Base-by-base conservation (phyloP, 1,284 basidiomycete genomes). In the Trichosporon asahii region DNA sequence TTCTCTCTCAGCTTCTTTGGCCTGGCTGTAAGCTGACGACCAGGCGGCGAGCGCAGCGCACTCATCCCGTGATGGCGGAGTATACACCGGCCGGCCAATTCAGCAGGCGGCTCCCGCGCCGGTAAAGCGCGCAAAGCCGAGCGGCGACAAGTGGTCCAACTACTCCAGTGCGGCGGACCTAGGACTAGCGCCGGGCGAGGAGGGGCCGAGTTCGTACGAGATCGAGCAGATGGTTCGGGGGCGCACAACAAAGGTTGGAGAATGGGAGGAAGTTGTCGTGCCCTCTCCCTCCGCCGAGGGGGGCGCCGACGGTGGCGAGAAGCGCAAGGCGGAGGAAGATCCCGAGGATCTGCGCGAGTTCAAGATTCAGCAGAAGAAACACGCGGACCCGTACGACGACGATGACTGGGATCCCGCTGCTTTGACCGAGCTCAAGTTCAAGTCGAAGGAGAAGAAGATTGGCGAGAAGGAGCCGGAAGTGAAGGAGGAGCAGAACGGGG, bases 131-230 rank as follows among this genome's bases (percentile, higher is more conserved):
- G 33, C 53, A 3, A 68, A 66, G 25, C 64, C 72, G 75, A 35
- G 89, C 1, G 86, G 88, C 0, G 90, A 93, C 78, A 89, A 89
- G 64, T 94, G 86, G 73, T 86, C 90, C 2, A 91, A 95, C 80
- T 99, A 99, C 82, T 89, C 92, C 18, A 93, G 92, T 0, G 91
- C 95, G 0, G 89, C 88, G 64, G 91, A 90, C 1, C 86, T 96
- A 0, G 94, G 95, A 0, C 90, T 89, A 75, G 86, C 81, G 6
- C 92, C 95, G 76, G 89, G 89, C 0, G 91, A 93, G 72, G 66
- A 74, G 60, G 73, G 71, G 73, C 71, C 71, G 21, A 89, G 74
- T 79, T 63, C 60, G 9, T 88, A 71, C 77, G 86, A 72, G 84
- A 85, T 70, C 86, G 88, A 23, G 88, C 90, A 83, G 85, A 88